Base-by-base conservation (phyloP, 768 basidiomycete genomes). In the Suillus luteus region DNA sequence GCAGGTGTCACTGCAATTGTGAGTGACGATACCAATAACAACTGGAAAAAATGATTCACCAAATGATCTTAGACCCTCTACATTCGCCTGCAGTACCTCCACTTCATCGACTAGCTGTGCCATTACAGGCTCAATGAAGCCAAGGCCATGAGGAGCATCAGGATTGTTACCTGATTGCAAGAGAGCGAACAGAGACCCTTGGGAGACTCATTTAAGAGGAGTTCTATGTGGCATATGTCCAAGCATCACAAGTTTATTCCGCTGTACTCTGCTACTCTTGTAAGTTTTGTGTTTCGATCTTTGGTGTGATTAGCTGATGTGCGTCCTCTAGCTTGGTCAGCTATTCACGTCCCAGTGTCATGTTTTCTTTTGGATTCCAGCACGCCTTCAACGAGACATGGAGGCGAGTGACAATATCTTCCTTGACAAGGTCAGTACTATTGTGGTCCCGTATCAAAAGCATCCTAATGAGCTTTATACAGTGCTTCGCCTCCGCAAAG, bases 21-120 rank as follows among this genome's bases (percentile, higher is more conserved):
- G 61, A 52, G 64, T 59, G 64, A 59, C 6, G 33, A 35, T 27
- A 55, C 33, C 24, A n/a, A 37, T 17, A 15, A 33, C 15, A 17
- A 17, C 27, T 27, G 27, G 27, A 27, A 27, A 27, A 27, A 27
- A n/a, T n/a, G n/a, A n/a, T n/a, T n/a, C n/a, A n/a, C n/a, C n/a
- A n/a, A n/a, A n/a, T n/a, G n/a, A n/a, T n/a, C 84, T 84, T 70
- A 98, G 82, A 24, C 83, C 84, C 66, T 90, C 85, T 11, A 92
- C 77, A 74, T 95, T 95, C 10, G 85, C 78, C 59, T 91, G 88
- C 14, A 97, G 81, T 0, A 86, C 80, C 60, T 95, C 93, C 2
- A 88, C 86, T 78, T 98, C 95, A 77, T 98, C 95, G 19, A 90
- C 81, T 62, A 98, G 87, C 71, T 96, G 95, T 1, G 88, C 78